Evolutionary conservation across 768 basidiomycete species (phyloP).

Genomic region (Neoboletus brunneissimus): DNA sequence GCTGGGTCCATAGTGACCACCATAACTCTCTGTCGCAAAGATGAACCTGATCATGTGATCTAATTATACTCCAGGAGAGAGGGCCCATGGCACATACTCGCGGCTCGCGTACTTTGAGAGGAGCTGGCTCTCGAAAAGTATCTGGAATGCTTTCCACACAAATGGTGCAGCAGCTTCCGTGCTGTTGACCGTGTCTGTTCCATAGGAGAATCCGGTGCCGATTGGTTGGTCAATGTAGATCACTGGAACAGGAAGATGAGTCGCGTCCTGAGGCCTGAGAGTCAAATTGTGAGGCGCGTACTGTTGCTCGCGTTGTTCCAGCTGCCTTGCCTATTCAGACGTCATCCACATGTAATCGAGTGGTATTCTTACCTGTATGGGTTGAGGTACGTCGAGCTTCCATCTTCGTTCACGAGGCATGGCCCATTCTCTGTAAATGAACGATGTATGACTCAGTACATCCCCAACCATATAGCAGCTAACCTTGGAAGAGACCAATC

Average conservation of each 20-base stretch:
- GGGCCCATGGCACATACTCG: slow-evolving; percentile 41
- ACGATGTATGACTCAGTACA: not conserved
- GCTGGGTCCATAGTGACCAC: slow-evolving; percentile 63
- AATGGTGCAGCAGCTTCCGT: slow-evolving; percentile 50
- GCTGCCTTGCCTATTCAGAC: slow-evolving; percentile 29
- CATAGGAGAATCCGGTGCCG: slow-evolving; percentile 62
- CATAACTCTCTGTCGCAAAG: slow-evolving; percentile 65
- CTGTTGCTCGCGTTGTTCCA: slow-evolving; percentile 72
- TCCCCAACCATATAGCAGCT: not conserved
- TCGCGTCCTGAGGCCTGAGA: not conserved
- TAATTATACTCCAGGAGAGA: not conserved
- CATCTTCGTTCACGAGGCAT: slow-evolving; percentile 55
- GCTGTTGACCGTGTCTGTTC: slow-evolving; percentile 51
- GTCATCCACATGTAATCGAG: not conserved
- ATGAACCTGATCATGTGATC: slow-evolving; percentile 44
- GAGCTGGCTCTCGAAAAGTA: slow-evolving; percentile 54
- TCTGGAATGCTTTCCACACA: slow-evolving; percentile 62
- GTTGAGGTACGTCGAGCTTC: slow-evolving; percentile 50
- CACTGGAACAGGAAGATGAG: slow-evolving; percentile 37
- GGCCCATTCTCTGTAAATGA: slow-evolving; percentile 55
- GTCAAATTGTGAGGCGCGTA: slow-evolving; percentile 30
- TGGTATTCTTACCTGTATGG: slow-evolving; percentile 48
- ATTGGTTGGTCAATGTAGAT: slow-evolving; percentile 73
- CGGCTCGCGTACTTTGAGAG: slow-evolving; percentile 52
- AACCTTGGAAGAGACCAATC: slow-evolving; percentile 66